Conservation (phyloP, 805 yeast species). For the Ogataea angusta region DNA sequence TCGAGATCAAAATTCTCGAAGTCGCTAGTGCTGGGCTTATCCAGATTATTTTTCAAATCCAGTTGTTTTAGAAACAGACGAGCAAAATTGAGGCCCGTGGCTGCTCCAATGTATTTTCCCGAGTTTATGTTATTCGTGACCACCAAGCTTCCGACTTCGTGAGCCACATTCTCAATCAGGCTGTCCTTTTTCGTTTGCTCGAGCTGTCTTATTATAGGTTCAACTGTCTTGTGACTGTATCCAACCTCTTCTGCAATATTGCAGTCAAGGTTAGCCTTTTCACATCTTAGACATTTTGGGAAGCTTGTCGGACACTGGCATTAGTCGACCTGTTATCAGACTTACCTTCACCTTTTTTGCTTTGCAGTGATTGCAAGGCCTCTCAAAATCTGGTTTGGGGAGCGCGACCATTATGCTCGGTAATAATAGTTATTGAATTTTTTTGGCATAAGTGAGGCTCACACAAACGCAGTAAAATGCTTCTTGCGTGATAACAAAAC, state of each 20-base stretch:
- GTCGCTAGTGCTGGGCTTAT: slow-evolving; percentile 7
- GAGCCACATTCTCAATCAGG: slow-evolving; percentile 23
- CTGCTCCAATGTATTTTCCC: slow-evolving; percentile 28
- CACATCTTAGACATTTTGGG: slow-evolving; percentile 22
- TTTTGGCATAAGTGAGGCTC: background rate
- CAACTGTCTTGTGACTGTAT: slow-evolving; percentile 23
- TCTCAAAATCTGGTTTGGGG: slow-evolving; percentile 17
- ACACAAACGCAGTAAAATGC: no score
- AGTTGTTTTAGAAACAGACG: slow-evolving; percentile 21
- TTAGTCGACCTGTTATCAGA: background rate
- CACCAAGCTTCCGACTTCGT: slow-evolving; percentile 27
- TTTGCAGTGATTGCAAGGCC: slow-evolving; percentile 24
- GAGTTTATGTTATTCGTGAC: slow-evolving; percentile 13
- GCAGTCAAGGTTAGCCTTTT: slow-evolving; percentile 18
- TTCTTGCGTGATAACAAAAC: background rate
- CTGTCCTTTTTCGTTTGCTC: slow-evolving; percentile 13
- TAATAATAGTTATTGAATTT: background rate
- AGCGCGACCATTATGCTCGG: slow-evolving; percentile 1
- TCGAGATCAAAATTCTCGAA: slow-evolving; percentile 19
- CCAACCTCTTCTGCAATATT: slow-evolving; percentile 22
- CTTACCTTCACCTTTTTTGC: slow-evolving; percentile 25
- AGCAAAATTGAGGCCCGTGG: slow-evolving; percentile 27
- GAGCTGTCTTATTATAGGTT: slow-evolving; percentile 11
- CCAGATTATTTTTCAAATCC: slow-evolving; percentile 16
- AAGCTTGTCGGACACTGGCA: slow-evolving; percentile 24